These are phyloP conservation scores for Neopestalotiopsis rosae DNA, from an alignment of 2,329 filamentous ascomycete species.

Conservation along the genomic window DNA sequence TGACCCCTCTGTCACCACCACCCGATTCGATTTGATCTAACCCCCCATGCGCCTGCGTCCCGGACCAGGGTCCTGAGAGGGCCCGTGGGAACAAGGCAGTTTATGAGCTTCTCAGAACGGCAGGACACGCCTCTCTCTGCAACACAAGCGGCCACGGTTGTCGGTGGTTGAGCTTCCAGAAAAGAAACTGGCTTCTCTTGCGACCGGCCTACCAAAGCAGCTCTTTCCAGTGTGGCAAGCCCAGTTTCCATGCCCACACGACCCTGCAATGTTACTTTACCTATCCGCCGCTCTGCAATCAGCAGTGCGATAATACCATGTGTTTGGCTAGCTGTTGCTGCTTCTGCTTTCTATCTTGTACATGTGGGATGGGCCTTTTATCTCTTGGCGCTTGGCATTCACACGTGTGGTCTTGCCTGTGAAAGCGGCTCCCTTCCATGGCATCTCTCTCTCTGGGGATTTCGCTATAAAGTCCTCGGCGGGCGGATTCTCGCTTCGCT, in stretches of 20 bases:
- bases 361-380: conserved; percentile 7
- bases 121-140: conserved; percentile 8
- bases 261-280: not conserved
- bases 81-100: not conserved
- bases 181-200: not conserved
- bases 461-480: conserved; percentile 9
- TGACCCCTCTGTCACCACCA: not conserved
- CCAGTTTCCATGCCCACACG: not conserved
- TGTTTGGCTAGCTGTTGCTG: not conserved
- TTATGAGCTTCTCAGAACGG: conserved; percentile 17
- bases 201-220: no score
- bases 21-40: not conserved
- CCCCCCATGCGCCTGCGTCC: not conserved
- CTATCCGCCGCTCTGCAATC: no score
- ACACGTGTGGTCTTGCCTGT: conserved; percentile 7
- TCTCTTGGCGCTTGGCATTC: conserved; percentile 15
- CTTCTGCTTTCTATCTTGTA: not conserved
- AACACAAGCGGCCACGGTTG: not conserved
- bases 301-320: not conserved
- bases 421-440: not conserved
- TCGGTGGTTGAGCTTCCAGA: conserved; percentile 11
- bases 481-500: not conserved
- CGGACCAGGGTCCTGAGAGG: conserved; percentile 1
- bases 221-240: not conserved
- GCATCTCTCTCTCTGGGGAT: no score